Percentiles rank a stretch among this genome's conserved stretches.
These are phyloP conservation scores for Trichomonascaceae sp. DNA, from an alignment of 1,139 yeast genomes.

Conservation along the genomic window DNA sequence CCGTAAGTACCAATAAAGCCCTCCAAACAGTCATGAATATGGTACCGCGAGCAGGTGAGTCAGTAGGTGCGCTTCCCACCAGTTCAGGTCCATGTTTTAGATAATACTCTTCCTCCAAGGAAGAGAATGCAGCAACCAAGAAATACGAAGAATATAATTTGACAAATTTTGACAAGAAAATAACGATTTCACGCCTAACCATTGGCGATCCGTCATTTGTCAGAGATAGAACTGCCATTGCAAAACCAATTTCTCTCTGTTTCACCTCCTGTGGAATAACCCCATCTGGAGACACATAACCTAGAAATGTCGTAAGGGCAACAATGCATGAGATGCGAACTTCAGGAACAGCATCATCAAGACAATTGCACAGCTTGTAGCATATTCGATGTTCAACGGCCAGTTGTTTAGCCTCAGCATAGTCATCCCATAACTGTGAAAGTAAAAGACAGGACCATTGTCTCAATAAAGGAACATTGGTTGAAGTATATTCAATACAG, in stretches of 20 bases:
- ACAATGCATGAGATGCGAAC: constrained; percentile 80
- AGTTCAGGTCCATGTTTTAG: constrained; percentile 55
- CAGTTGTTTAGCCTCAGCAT: constrained; percentile 71
- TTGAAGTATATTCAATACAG: constrained; percentile 58
- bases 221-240: constrained; percentile 41
- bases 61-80: constrained; percentile 43
- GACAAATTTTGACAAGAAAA: constrained; percentile 70
- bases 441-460: constrained; percentile 87
- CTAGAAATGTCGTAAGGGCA: constrained; percentile 66
- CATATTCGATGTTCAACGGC: constrained; percentile 62
- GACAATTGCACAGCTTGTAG: constrained; percentile 48
- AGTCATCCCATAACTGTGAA: constrained; percentile 69
- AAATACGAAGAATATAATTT: constrained; percentile 67
- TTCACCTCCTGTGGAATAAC: constrained; percentile 28
- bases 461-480: constrained; percentile 78
- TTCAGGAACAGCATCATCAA: constrained; percentile 91
- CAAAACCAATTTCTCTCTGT: constrained; percentile 39
- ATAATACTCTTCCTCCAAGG: constrained; percentile 73
- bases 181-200: constrained; percentile 79
- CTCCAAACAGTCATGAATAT: constrained; percentile 88
- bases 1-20: constrained; percentile 68
- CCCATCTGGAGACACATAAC: constrained; percentile 22
- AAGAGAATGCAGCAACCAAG: constrained; percentile 81
- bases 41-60: constrained; percentile 64
- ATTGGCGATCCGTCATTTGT: constrained; percentile 85